Evolutionary conservation across 164 flowering plant species (phyloP).

Genomic region (Berberis thunbergii): DNA sequence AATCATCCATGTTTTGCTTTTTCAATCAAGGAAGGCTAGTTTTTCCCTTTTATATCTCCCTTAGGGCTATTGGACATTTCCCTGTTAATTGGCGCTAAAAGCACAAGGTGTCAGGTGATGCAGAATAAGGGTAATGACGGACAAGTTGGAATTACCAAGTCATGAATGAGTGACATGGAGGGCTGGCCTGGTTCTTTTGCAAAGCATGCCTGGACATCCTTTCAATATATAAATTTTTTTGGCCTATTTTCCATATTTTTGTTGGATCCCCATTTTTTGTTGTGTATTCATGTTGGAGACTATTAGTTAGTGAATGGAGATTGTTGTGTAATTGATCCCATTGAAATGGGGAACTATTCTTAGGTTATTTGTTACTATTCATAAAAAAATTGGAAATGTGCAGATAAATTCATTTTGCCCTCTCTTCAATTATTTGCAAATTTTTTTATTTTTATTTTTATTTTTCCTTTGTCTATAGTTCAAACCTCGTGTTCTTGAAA

Average conservation of each 20-base stretch:
- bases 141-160: conserved; percentile 4
- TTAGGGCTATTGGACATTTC: conserved; percentile 11
- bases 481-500: no score
- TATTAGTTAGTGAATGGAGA: conserved; percentile 32
- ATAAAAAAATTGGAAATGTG: conserved; percentile 53
- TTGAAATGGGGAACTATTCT: conserved; percentile 23
- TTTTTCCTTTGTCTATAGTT: background rate
- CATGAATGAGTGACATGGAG: background rate
- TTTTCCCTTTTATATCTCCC: conserved; percentile 7
- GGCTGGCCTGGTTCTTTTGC: conserved; percentile 9
- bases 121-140: conserved; percentile 10
- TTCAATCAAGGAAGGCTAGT: conserved; percentile 11
- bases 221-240: conserved; percentile 9
- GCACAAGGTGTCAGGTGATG: conserved; percentile 5
- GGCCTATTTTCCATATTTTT: conserved; percentile 1
- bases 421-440: background rate
- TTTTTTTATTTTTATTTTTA: background rate
- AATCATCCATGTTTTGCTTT: conserved; percentile 13
- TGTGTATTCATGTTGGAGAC: conserved; percentile 19
- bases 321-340: conserved; percentile 38
- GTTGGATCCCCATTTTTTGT: conserved; percentile 11
- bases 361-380: conserved; percentile 44
- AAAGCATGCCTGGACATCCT: conserved; percentile 11
- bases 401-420: conserved; percentile 47
- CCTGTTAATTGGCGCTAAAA: conserved; percentile 10